A percentile compares a stretch with the other conserved stretches of the same genome.
Conservation (phyloP, 148 eudicot genomes). For the Nepenthes gracilis region DNA sequence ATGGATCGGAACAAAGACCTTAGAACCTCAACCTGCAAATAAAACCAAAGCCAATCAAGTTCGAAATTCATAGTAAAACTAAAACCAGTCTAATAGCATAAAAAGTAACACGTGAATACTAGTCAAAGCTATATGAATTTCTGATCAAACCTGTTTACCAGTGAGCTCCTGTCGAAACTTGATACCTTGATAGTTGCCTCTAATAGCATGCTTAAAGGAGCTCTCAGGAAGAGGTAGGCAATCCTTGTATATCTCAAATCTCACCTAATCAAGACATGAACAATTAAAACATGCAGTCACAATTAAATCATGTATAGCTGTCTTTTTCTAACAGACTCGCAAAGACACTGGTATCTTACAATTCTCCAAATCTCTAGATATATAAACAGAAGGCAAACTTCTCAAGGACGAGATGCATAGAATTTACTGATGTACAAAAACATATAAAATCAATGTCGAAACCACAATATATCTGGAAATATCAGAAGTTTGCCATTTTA, state of each 20-base stretch:
- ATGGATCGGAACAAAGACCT: background rate
- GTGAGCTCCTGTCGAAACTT: conserved; percentile 56
- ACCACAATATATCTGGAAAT: too few relatives aligned
- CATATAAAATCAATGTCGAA: too few relatives aligned
- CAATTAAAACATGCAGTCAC: background rate
- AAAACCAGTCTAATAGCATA: background rate
- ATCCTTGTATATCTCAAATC: conserved; percentile 41
- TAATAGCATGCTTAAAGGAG: conserved; percentile 36
- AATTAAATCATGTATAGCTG: too few relatives aligned
- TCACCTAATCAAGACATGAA: conserved; percentile 27
- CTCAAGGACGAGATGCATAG: too few relatives aligned
- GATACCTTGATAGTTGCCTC: conserved; percentile 33
- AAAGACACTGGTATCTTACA: too few relatives aligned
- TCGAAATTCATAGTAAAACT: background rate
- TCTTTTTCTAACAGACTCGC: too few relatives aligned
- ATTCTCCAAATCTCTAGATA: too few relatives aligned
- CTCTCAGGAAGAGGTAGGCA: conserved; percentile 64
- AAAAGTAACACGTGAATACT: background rate
- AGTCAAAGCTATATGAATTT: background rate
- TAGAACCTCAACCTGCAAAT: conserved; percentile 5
- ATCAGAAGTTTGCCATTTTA: too few relatives aligned
- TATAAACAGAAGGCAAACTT: too few relatives aligned
- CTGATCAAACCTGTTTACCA: conserved; percentile 31
- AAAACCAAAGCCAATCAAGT: background rate
- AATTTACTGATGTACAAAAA: too few relatives aligned